Percentiles rank a stretch among this genome's conserved stretches.
phyloP scores from a whole-genome alignment of 2,329 filamentous ascomycete species.

The Stagonosporopsis rhizophila region DNA sequence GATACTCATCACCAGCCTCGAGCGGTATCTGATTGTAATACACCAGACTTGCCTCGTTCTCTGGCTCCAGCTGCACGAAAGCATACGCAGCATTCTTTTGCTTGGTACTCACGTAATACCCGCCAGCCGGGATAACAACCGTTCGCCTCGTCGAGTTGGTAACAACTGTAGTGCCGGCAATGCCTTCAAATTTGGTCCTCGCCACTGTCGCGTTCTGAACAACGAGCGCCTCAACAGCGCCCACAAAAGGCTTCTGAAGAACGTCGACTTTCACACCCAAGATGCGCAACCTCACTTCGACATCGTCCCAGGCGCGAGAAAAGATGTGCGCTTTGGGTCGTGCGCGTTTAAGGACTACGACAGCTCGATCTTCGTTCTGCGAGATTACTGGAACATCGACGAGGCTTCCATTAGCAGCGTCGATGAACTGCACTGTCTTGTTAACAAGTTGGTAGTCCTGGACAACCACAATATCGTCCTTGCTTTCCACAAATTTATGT shows the following conservation, averaged over 20 bases:
- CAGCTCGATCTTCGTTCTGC: slow-evolving; percentile 1
- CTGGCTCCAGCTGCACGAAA: slow-evolving; percentile 35
- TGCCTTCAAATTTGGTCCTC: slow-evolving; percentile 28
- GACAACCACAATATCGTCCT: slow-evolving; percentile 28
- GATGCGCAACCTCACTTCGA: slow-evolving; percentile 27
- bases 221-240: slow-evolving; percentile 30
- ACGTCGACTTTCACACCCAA: slow-evolving; percentile 32
- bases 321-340: slow-evolving; percentile 27
- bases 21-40: slow-evolving; percentile 31
- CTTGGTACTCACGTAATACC: slow-evolving; percentile 29
- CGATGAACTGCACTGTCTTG: slow-evolving; percentile 23
- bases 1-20: slow-evolving; percentile 30
- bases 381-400: slow-evolving; percentile 21
- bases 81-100: slow-evolving; percentile 37
- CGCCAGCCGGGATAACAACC: slow-evolving; percentile 27
- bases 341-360: not conserved
- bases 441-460: slow-evolving; percentile 24
- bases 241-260: slow-evolving; percentile 25
- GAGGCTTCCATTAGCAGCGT: slow-evolving; percentile 10
- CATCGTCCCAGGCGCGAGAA: slow-evolving; percentile 29
- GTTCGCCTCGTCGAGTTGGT: slow-evolving; percentile 20
- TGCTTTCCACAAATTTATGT: slow-evolving; percentile 23
- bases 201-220: slow-evolving; percentile 24
- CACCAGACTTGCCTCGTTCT: slow-evolving; percentile 32
- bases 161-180: slow-evolving; percentile 29